Base-by-base conservation (phyloP, 495 filamentous ascomycete genomes). In the Tuber aestivum region DNA sequence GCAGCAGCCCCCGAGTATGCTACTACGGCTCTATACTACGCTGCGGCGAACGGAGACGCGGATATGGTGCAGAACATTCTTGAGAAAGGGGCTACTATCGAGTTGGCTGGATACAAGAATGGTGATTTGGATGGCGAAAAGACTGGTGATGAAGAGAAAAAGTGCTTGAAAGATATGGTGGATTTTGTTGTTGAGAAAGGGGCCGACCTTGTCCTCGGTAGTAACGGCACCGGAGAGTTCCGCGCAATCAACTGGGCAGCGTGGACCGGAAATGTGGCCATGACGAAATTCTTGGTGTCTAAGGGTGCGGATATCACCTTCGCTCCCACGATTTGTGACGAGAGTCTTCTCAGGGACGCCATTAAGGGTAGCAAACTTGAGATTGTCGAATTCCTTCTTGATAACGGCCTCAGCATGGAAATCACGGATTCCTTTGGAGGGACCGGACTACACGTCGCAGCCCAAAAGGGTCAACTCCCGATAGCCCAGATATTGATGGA, bases 401-500 rank as follows among this genome's bases (percentile, higher is more conserved):
- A 83, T 27, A 83, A 83, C 71, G 84, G 83, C 0, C 84, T 85
- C 0, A 35, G 14, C 56, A 65, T 65, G 56, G 56, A 65, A 35
- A 65, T 65, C 27, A 65, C 0, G 27, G 56, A 65, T 65, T 18
- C 14, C 56, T 35, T 35, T 14, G 27, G 27, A 32, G 56, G 27
- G 35, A 80, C 72, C 2, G 77, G 77, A 61, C 77, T 80, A 40
- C 77, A 75, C 35, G n/a, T 40, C 12, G 83, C 84, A 16, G 80
- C 81, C 23, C 72, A 74, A 72, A 20, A 65, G n/a, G 78, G 82
- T 4, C 38, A 84, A 61, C 69, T 37, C 21, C 41, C 76, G 4
- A 75, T 84, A 18, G 81, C 83, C 37, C 73, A 68, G 45, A 65
- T 83, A 1, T 76, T 86, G 9, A 74, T 87, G 10, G 75, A 83